phyloP scores from a whole-genome alignment of 306 rosid genomes.

The Prinsepia uniflora region DNA sequence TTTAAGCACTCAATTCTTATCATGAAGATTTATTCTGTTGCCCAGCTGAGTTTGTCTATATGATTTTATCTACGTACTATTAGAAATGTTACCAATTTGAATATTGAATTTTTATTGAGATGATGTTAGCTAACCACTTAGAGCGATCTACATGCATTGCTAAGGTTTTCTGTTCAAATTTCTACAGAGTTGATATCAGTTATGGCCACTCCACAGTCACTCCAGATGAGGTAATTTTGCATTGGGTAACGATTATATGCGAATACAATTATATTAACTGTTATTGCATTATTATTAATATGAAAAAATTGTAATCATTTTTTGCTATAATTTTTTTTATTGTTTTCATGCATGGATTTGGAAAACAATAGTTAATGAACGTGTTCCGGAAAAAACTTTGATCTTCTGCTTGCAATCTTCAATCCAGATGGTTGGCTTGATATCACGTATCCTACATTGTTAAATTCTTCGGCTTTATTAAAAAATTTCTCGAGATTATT shows the following conservation, averaged over 20 bases:
- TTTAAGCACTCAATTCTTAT: too few relatives aligned
- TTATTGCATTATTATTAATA: too few relatives aligned
- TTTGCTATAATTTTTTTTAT: not conserved
- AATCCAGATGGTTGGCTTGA: constrained; percentile 96
- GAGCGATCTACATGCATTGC: too few relatives aligned
- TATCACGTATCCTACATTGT: constrained; percentile 71
- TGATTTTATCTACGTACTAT: too few relatives aligned
- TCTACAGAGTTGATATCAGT: constrained; percentile 63
- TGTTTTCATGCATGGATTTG: constrained; percentile 8
- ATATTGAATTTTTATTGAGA: too few relatives aligned
- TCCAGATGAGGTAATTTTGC: constrained; percentile 65
- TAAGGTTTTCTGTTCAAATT: not conserved
- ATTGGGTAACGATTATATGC: not conserved
- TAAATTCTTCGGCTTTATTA: not conserved
- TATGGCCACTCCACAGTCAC: constrained; percentile 59
- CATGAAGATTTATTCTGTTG: too few relatives aligned
- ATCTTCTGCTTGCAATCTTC: constrained; percentile 75
- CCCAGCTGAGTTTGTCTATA: too few relatives aligned
- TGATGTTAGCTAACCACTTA: too few relatives aligned
- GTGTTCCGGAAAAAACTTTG: constrained; percentile 68
- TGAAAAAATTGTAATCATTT: not conserved
- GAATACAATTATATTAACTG: not conserved
- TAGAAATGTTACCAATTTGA: too few relatives aligned
- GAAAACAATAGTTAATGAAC: constrained; percentile 56
- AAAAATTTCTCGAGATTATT: too few relatives aligned